Percentiles rank a stretch among this genome's conserved stretches.
Conservation (phyloP, 441 rosid genomes). For the Rhodomyrtus psidioides region DNA sequence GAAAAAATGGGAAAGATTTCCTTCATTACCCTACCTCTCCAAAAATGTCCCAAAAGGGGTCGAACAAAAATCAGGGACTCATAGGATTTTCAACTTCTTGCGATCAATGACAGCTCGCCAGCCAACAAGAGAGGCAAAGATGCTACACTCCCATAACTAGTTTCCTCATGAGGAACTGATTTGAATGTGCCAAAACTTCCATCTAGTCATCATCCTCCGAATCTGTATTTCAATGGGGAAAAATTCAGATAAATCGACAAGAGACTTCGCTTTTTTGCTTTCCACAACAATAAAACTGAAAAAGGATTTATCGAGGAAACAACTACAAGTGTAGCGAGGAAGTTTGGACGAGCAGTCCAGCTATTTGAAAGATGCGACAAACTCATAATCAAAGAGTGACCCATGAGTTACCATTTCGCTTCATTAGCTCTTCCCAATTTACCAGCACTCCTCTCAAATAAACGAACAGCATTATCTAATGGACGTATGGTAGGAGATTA, state of each 20-base stretch:
- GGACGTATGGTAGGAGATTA: not conserved
- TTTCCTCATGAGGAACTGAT: not conserved
- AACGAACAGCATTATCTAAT: not conserved
- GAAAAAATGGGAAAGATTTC: not conserved
- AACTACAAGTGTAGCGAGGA: not conserved
- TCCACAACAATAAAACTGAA: not conserved
- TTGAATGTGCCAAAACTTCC: conserved; percentile 1
- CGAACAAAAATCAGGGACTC: not conserved
- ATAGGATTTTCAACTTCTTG: conserved; percentile 7
- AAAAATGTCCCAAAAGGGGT: conserved; percentile 10
- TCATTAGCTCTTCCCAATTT: not conserved
- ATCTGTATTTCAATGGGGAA: conserved; percentile 33
- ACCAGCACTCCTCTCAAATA: not conserved
- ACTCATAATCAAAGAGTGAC: not conserved
- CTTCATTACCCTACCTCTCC: conserved; percentile 10
- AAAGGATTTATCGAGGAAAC: not conserved
- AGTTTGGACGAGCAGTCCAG: not conserved
- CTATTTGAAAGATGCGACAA: not conserved
- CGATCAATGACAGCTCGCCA: not conserved
- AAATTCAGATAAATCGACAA: not conserved
- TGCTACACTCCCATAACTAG: conserved; percentile 5
- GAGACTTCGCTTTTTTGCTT: not conserved
- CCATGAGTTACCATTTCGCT: not conserved
- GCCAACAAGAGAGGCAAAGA: conserved; percentile 11
- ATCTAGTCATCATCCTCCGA: conserved; percentile 88